Base-by-base conservation (phyloP, 2,329 filamentous ascomycete species). In the Talaromyces sp. region DNA sequence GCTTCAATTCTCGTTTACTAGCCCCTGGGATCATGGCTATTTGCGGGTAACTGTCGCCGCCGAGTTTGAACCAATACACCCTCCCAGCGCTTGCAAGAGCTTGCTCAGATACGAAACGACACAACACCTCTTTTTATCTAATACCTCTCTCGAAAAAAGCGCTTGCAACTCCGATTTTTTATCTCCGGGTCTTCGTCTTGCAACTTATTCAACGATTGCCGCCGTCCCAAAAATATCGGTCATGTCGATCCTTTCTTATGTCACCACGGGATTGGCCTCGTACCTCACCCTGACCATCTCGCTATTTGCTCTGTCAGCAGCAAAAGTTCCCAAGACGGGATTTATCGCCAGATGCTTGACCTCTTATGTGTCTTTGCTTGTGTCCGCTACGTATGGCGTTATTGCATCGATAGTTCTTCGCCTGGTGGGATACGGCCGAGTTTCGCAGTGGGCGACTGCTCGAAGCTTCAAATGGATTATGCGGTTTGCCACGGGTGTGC, bases 371-470 rank as follows among this genome's bases (percentile, higher is more conserved):
- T 78, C 73, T 42, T 72, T 81, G 16, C 64, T 80, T 51, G 58
- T 77, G 18, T 78, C 80, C 72, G 85, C 93, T 31, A 75, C 82
- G 68, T 96, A 91, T 76, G 95, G 93, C 63, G 90, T 91, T 62
- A 64, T 91, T 54, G 87, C 87, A 31, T 92, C 90, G 52, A 83
- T 93, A 64, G 70, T 85, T 63, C 83, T 98, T 65, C 87, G 89
- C 54, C 69, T 90, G 16, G 68, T 87, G 56, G 92, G 92, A 63
- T 85, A 89, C 69, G 87, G 87, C 63, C 87, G 89, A 60, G 85
- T 92, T 66, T 86, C 90, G 31, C 95, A 98, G 82, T 98, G 92
- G 91, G 87, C 91, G 44, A 87, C 87, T 9, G 95, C 82, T 7
- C 86, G 92, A 64, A 78, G 83, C 65, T 98, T 96, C 83, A 90